A percentile compares a stretch with the other conserved stretches of the same genome.
phyloP scores from a whole-genome alignment of 177 flowering plant species.

The Vitis hybrid region DNA sequence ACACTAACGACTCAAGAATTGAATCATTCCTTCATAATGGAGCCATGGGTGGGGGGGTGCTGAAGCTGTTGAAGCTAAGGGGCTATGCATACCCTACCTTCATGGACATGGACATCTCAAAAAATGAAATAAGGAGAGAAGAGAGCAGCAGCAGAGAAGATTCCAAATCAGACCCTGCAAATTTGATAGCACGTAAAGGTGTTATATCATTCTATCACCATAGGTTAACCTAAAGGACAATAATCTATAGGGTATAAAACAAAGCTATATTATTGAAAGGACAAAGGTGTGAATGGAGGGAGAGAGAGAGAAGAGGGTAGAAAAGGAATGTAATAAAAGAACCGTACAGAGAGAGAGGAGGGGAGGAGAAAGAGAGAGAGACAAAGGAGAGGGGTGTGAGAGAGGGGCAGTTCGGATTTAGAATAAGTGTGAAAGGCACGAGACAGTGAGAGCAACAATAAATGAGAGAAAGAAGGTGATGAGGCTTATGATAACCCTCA shows the following conservation, averaged over 20 bases:
- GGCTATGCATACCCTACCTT: not conserved
- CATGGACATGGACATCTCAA: not conserved
- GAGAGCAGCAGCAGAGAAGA: conserved; percentile 7
- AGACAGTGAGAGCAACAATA: conserved; percentile 49
- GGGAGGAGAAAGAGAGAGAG: not conserved
- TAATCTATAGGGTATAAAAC: not conserved
- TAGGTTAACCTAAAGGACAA: conserved; percentile 2
- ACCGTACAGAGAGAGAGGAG: conserved; percentile 2
- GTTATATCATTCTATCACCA: conserved; percentile 5
- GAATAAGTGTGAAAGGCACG: conserved; percentile 87
- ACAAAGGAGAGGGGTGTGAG: conserved; percentile 10
- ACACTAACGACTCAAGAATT: not conserved
- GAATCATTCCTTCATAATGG: conserved; percentile 29
- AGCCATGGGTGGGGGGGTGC: not conserved
- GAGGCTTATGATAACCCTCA: conserved; percentile 72
- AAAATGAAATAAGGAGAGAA: conserved; percentile 1
- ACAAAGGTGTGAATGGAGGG: not conserved
- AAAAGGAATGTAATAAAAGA: not conserved
- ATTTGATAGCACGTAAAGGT: conserved; percentile 19
- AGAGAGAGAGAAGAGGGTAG: not conserved
- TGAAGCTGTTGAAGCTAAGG: not conserved
- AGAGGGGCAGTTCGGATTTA: conserved; percentile 75
- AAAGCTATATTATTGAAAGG: not conserved
- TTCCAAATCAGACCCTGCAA: conserved; percentile 16
- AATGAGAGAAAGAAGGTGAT: conserved; percentile 44